Base-by-base conservation (phyloP, 179 eudicot species). In the Spinacia oleracea region DNA sequence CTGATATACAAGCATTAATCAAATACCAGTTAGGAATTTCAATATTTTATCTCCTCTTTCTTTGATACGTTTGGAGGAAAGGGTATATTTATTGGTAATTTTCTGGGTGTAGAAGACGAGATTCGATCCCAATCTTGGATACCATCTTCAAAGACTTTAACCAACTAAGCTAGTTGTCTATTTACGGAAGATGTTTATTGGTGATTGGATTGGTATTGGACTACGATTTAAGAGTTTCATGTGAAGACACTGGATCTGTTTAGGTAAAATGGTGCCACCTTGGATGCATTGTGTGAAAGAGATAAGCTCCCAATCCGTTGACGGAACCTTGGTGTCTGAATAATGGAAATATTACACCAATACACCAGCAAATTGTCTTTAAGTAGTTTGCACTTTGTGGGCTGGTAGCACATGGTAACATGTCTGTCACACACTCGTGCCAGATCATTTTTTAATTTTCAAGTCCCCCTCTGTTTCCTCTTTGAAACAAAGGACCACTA, bases 391-490 rank as follows among this genome's bases (percentile, higher is more conserved):
- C 51, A 53, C 62, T 34, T 78, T 12, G 81, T 67, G 70, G 76
- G 78, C 34, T 82, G 67, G 78, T 83, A 25, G 83, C 86, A 80
- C 86, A 83, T 83, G 86, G 55, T 34, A 38, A 68, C 78, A 73
- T 80, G 81, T 74, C 43, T 65, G 74, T n/a, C 56, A 71, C 23
- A n/a, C 42, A 78, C 42, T 53, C 14, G 18, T 74, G 76, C 63
- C 76, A 80, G 70, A 29, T 80, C 70, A 74, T 9, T 74, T 16
- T 21, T 67, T 48, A 15, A 31, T 51, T 78, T 53, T 45, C 43
- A 12, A 21, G 15, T 42, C 55, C 14, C 42, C 65, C 29, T 35
- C 25, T 29, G 23, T 18, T 62, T 45, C 46, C 16, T 72, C 29
- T 51, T 51, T 32, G 23, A 48, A 23, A 23, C n/a, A 14, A 23